A percentile compares a stretch with the other conserved stretches of the same genome.
These are phyloP conservation scores for Andrographis paniculata DNA, from an alignment of 305 asterid species.

Conservation along the genomic window DNA sequence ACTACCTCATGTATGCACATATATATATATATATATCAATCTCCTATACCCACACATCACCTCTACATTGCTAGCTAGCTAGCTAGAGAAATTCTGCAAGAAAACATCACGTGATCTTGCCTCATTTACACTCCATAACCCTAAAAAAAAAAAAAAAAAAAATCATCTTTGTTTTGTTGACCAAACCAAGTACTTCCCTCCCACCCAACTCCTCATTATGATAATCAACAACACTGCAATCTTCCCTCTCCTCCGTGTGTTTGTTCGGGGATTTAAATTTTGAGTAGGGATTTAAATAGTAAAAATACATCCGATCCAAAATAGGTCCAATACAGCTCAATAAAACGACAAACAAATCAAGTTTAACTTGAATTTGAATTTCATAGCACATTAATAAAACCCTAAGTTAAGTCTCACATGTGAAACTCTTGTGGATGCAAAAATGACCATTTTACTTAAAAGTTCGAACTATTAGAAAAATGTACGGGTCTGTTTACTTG, in stretches of 20 bases:
- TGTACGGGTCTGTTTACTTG: too few species aligned
- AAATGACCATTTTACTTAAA: too few species aligned
- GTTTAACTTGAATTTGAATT: too few species aligned
- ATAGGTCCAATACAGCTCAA: too few species aligned
- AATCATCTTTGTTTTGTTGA: constrained; percentile 24
- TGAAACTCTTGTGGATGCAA: too few species aligned
- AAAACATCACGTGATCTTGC: constrained; percentile 33
- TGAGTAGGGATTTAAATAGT: too few species aligned
- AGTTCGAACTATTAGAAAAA: too few species aligned
- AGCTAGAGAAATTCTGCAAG: constrained; percentile 10
- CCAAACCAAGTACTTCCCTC: constrained; percentile 19
- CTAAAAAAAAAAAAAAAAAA: neutral
- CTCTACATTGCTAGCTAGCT: constrained; percentile 10
- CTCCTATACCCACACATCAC: neutral
- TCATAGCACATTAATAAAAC: too few species aligned
- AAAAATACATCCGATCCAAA: too few species aligned
- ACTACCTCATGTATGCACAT: too few species aligned
- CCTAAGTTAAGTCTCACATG: too few species aligned
- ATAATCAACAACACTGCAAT: constrained; percentile 2
- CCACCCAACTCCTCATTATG: constrained; percentile 20
- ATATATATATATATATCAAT: neutral
- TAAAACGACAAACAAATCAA: neutral
- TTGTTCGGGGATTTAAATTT: too few species aligned
- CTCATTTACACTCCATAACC: constrained; percentile 19
- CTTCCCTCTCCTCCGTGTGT: neutral